Evolutionary conservation across 2,329 filamentous ascomycete species (phyloP), one percentile per base, ranked within the genome.

Genomic region (Colletotrichum musicola): DNA sequence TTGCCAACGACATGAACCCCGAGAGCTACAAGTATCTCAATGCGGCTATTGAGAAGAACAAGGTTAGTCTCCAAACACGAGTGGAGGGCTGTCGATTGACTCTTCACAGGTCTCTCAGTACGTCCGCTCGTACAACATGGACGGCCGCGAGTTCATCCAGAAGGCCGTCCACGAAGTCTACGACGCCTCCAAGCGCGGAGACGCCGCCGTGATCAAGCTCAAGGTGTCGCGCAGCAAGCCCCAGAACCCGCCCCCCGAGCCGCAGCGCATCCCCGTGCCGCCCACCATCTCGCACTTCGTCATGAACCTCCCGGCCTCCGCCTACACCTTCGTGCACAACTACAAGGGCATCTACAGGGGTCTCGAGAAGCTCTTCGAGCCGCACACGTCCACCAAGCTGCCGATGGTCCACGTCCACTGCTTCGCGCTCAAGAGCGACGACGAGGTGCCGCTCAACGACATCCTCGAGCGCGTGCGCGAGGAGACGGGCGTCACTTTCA

Each of bases 1-100:
- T 93, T 90, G 96, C 95, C 46, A 99, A 98, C 80, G 96, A 99
- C 79, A 90, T 98, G 77, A 99, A 99, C 77, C 95, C 95, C 0
- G 93, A 97, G 75, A 95, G 94, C 74, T 94, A 90, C 80, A 87
- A 85, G 63, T 91, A 89, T 72, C 88, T 99, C 74, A 79, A 86
- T 30, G 87, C 91, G 42, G 93, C 92, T 9, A 86, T 97, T 60
- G 79, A 81, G 59, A 86, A 88, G 70, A 99, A 99, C 82, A 97
- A 97, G 84, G 93, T 94, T 71, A 70, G 78, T 63, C 30, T 38
- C 22, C 12, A 4, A 13, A 2, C 14, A 0, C 6, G 16, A 25
- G 20, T 47, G 20, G 4, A 25, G 27, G 13, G 62, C 49, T 63
- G 58, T 70, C 72, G 62, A 75, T 40, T 73, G 62, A 76, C 30